These are phyloP conservation scores for Tolypocladium ovalisporum DNA, from an alignment of 2,329 filamentous ascomycete genomes.

Conservation along the genomic window DNA sequence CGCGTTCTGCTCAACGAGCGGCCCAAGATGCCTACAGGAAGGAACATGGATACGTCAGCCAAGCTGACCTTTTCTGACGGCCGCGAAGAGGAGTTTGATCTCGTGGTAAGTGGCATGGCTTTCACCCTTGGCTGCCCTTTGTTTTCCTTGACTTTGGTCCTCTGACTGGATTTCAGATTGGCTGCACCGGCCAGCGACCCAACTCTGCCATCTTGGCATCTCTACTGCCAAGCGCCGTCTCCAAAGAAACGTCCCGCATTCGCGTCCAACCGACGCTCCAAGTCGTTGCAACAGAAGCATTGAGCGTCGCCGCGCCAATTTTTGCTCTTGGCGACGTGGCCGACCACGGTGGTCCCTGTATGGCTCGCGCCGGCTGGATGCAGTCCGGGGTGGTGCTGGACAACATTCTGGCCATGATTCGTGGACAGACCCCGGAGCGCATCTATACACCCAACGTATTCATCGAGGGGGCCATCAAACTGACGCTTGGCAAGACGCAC, in stretches of 20 bases:
- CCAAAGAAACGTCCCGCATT: not conserved
- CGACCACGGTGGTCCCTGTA: not conserved
- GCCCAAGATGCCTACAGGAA: not conserved
- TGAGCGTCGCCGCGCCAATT: not conserved
- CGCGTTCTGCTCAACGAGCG: not conserved
- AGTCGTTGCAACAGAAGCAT: not conserved
- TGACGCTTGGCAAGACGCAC: not conserved
- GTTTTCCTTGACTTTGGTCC: not conserved
- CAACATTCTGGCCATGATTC: not conserved
- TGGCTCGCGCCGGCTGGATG: not conserved
- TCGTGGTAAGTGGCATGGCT: not conserved
- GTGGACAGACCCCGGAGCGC: not conserved
- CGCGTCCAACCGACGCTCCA: not conserved
- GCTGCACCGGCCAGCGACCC: not conserved
- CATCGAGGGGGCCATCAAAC: not conserved
- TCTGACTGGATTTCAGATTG: not conserved
- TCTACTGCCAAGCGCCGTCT: not conserved
- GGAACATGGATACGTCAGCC: not conserved
- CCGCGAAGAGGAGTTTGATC: not conserved
- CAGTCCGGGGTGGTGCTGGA: not conserved
- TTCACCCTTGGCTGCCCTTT: not conserved
- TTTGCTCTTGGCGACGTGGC: not conserved
- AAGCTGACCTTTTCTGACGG: not conserved
- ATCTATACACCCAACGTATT: not conserved
- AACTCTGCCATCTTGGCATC: not conserved